phyloP scores from a whole-genome alignment of 2,329 filamentous ascomycete genomes.

The Zopfia rhizophila region DNA sequence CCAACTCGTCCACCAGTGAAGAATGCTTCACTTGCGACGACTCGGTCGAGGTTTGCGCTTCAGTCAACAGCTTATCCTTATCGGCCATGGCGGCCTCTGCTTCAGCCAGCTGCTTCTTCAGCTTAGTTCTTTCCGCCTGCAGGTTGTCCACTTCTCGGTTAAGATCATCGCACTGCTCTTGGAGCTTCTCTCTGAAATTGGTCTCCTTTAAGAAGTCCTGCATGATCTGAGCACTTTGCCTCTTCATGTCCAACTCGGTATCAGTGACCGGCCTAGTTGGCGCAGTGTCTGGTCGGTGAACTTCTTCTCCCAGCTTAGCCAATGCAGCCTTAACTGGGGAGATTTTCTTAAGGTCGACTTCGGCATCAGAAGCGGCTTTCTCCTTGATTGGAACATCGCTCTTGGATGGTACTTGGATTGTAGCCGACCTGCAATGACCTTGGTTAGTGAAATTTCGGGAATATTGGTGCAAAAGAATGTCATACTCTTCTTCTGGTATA shows the following conservation, averaged over 20 bases:
- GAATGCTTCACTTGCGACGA: slow-evolving; percentile 34
- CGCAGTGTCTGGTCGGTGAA: slow-evolving; percentile 43
- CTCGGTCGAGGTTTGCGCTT: slow-evolving; percentile 26
- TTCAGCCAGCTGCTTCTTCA: slow-evolving; percentile 45
- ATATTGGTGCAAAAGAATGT: background rate
- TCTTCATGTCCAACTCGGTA: slow-evolving; percentile 42
- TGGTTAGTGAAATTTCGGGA: background rate
- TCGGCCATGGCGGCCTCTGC: slow-evolving; percentile 42
- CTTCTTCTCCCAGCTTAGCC: slow-evolving; percentile 41
- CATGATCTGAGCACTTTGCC: slow-evolving; percentile 48
- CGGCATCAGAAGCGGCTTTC: slow-evolving; percentile 49
- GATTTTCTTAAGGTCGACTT: slow-evolving; percentile 43
- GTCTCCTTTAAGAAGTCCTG: slow-evolving; percentile 54
- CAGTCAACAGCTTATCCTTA: slow-evolving; percentile 42
- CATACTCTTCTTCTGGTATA: slow-evolving; percentile 32
- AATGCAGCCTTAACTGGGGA: slow-evolving; percentile 41
- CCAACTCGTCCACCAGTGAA: slow-evolving; percentile 45
- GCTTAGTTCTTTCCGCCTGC: slow-evolving; percentile 40
- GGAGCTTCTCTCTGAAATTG: slow-evolving; percentile 46
- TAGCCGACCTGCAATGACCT: slow-evolving; percentile 28
- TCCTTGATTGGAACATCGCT: slow-evolving; percentile 40
- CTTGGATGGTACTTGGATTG: slow-evolving; percentile 34
- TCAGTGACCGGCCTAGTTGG: slow-evolving; percentile 42
- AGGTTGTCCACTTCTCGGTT: slow-evolving; percentile 43
- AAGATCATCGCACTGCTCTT: slow-evolving; percentile 48